These are phyloP conservation scores for Tirmania nivea DNA, from an alignment of 495 filamentous ascomycete genomes.

Conservation along the genomic window DNA sequence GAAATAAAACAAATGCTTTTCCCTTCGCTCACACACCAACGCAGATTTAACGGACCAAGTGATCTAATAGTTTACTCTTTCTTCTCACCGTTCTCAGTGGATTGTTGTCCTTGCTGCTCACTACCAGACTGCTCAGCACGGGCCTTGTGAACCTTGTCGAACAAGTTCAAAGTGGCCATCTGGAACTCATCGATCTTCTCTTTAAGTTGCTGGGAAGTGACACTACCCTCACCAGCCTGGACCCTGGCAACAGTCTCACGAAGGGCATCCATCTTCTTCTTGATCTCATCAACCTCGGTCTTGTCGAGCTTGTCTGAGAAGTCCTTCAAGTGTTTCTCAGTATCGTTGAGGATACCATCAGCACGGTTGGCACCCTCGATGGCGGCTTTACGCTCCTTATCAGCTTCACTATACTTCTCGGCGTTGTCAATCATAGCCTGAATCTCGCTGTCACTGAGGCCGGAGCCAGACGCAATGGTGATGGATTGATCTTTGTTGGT, in stretches of 20 bases:
- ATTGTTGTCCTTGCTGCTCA: constrained; percentile 12
- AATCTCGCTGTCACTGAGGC: constrained; percentile 88
- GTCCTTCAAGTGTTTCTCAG: constrained; percentile 95
- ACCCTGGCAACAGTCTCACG: constrained; percentile 85
- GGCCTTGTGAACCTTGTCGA: constrained; percentile 99
- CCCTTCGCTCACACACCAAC: not conserved
- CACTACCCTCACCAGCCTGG: constrained; percentile 71
- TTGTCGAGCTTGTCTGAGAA: constrained; percentile 91
- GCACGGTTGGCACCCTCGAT: constrained; percentile 94
- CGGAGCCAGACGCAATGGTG: constrained; percentile 94
- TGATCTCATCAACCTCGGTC: constrained; percentile 74
- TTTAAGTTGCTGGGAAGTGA: constrained; percentile 81
- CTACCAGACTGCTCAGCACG: constrained; percentile 32
- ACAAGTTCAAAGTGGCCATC: constrained; percentile 81
- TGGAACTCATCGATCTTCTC: constrained; percentile 96
- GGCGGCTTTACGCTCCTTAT: constrained; percentile 90
- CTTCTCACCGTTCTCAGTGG: constrained; percentile 49
- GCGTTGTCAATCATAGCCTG: constrained; percentile 92
- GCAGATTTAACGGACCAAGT: not conserved
- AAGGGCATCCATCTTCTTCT: constrained; percentile 76
- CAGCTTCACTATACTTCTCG: constrained; percentile 81
- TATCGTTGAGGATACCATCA: constrained; percentile 89
- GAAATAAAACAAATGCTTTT: not conserved
- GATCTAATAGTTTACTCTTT: constrained; percentile 36
- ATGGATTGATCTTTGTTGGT: constrained; percentile 99